Conservation (phyloP, 345 rosid species). For the Eucalyptus lansdowneana region DNA sequence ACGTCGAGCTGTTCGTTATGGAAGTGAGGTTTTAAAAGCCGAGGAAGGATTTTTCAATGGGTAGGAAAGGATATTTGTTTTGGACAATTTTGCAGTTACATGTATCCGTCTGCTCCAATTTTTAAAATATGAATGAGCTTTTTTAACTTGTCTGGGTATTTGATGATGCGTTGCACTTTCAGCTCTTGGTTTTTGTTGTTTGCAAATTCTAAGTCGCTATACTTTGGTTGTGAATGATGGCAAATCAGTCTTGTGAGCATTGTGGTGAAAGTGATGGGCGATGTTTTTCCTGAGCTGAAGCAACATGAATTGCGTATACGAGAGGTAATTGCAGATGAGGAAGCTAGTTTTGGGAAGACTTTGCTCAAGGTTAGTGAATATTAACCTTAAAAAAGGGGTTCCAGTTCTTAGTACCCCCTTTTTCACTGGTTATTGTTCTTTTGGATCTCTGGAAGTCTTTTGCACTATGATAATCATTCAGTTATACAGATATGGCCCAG, state of each 20-base stretch:
- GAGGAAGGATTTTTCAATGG: conserved; percentile 87
- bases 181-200: not conserved
- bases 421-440: not conserved
- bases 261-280: conserved; percentile 68
- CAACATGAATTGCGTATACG: conserved; percentile 65
- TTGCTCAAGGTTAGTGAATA: conserved; percentile 13
- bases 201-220: not conserved
- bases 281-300: conserved; percentile 79
- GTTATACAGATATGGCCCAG: not conserved
- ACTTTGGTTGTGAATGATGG: not conserved
- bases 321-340: conserved; percentile 71
- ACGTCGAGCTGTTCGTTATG: conserved; percentile 95
- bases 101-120: not conserved
- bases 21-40: conserved; percentile 82
- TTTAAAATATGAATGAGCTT: not conserved
- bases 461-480: not conserved
- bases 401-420: not conserved
- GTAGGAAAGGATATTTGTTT: conserved; percentile 20
- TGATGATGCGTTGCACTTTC: not conserved
- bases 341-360: conserved; percentile 90
- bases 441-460: not conserved
- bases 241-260: conserved; percentile 59
- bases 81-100: not conserved
- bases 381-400: not conserved
- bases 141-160: not conserved